Percentiles rank a stretch among this genome's conserved stretches.
These are phyloP conservation scores for Vitis labrusca DNA, from an alignment of 164 flowering plant species.

Conservation along the genomic window DNA sequence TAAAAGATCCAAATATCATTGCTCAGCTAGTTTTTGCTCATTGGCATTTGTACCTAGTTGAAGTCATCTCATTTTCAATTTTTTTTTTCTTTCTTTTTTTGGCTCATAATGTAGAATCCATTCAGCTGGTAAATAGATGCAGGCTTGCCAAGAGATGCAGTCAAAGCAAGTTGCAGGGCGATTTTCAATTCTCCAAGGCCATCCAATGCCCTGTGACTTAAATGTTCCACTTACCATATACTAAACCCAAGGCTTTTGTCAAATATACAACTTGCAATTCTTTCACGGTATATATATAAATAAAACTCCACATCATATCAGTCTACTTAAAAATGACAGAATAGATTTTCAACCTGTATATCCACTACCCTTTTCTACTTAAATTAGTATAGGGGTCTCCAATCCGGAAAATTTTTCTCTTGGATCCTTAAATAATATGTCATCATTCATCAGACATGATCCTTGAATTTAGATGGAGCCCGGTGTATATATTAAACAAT, in stretches of 20 bases:
- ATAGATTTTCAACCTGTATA: too few species aligned
- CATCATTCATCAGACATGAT: too few species aligned
- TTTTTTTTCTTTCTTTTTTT: background rate
- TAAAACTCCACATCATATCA: background rate
- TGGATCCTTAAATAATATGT: too few species aligned
- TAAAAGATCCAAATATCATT: background rate
- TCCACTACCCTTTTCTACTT: background rate
- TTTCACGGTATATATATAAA: slow-evolving; percentile 2
- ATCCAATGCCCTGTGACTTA: slow-evolving; percentile 1
- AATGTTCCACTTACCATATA: background rate
- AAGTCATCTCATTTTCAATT: background rate
- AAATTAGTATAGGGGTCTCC: too few species aligned
- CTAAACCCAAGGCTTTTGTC: slow-evolving; percentile 3
- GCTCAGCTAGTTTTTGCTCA: background rate
- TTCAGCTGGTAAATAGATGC: slow-evolving; percentile 18
- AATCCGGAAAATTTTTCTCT: too few species aligned
- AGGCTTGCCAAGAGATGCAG: slow-evolving; percentile 3
- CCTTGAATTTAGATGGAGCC: too few species aligned
- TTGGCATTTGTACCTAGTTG: background rate
- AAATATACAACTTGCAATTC: background rate
- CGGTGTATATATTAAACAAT: too few species aligned
- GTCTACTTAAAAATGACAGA: background rate
- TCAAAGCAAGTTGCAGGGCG: background rate
- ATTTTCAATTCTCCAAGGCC: slow-evolving; percentile 7
- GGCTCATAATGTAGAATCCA: slow-evolving; percentile 5